phyloP scores from a whole-genome alignment of 192 early-diverging fungal species.

The Podila horticola region DNA sequence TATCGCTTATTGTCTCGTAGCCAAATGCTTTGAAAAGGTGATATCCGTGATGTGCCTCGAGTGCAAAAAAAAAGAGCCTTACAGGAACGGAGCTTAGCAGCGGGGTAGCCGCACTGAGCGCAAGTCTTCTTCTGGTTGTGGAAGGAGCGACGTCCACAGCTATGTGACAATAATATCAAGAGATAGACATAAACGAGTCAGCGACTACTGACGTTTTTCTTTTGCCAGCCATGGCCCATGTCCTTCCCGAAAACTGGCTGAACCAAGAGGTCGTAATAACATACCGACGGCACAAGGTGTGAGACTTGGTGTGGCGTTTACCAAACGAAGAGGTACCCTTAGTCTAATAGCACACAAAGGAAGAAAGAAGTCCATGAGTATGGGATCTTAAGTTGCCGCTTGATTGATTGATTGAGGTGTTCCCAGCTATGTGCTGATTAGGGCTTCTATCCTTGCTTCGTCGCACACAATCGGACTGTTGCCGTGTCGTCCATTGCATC shows the following conservation, averaged over 20 bases:
- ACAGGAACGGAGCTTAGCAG: slow-evolving; percentile 97
- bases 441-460: too few species aligned
- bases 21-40: too few species aligned
- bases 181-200: too few species aligned
- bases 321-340: slow-evolving; percentile 99
- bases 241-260: too few species aligned
- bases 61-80: slow-evolving; percentile 38
- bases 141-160: slow-evolving; percentile 95
- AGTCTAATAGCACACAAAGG: slow-evolving; percentile 64
- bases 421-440: too few species aligned
- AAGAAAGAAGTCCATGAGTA: neutral
- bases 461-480: neutral
- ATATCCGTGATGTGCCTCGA: neutral
- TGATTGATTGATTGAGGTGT: too few species aligned
- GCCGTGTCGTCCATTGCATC: neutral
- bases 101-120: slow-evolving; percentile 98
- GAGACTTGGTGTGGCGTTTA: slow-evolving; percentile 99
- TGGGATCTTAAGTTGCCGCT: neutral
- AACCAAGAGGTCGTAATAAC: too few species aligned
- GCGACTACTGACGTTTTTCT: too few species aligned
- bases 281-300: slow-evolving; percentile 94
- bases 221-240: neutral
- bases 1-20: neutral
- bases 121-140: slow-evolving; percentile 99
- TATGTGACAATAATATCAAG: too few species aligned